Evolutionary conservation across 441 rosid genomes (phyloP), one percentile per base, ranked within the genome.

Genomic region (Mallotus japonicus): DNA sequence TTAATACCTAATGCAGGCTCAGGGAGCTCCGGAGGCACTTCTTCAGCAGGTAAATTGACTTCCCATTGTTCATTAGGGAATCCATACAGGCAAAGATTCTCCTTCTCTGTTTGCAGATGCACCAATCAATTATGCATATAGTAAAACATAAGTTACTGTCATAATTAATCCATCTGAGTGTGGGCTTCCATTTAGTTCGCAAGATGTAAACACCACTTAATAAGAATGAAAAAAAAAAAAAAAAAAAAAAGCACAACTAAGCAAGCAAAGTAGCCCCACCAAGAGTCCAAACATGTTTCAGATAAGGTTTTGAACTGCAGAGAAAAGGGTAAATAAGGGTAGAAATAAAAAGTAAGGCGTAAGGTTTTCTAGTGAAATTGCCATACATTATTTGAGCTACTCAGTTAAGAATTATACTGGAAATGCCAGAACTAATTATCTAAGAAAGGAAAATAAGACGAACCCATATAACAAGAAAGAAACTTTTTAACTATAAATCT

Each of bases 41-140:
- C 92, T 73, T 88, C 94, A 51, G 94, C 92, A 70, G 97, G 96
- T 61, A 92, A 85, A 81, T 86, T 88, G 69, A 88, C 92, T 78
- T 87, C 88, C 92, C 92, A 88, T 63, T 81, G 89, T 71, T 85
- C 88, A 20, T 79, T 84, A 42, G 92, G 92, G 60, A 82, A 84
- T 62, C 92, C 92, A 76, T 86, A 88, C 66, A 87, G 73, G 83
- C 89, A 82, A 5, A 87, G 87, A 68, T 87, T 87, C 83, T 86
- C 90, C 76, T 84, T 86, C 74, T 87, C 92, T 88, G 81, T 42
- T 42, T 5, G 63, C 62, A 50, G 14, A 24, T 34, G 24, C 12
- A 51, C 71, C 44, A 55, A 62, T 40, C 50, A 65, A 51, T 64
- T 8, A 20, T 8, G 51, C 47, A 20, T 12, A 47, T 44, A 44